Base-by-base conservation (phyloP, 306 rosid genomes). In the Betula pendula region DNA sequence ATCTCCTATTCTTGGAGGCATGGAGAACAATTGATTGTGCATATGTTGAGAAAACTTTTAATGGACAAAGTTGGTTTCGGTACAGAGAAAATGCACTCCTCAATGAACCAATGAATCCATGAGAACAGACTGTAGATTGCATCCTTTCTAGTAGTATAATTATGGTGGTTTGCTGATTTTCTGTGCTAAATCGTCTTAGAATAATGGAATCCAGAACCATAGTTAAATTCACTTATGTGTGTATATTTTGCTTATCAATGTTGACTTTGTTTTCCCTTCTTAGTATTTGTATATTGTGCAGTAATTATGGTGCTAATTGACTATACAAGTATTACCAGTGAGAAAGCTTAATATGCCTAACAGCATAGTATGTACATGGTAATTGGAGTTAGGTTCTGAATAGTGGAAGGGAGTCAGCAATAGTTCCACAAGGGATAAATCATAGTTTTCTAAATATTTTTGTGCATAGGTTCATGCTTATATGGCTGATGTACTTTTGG, bases 51-150 rank as follows among this genome's bases (percentile, higher is more conserved):
- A 95, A 95, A 85, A 83, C 78, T 76, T 95, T 95, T 76, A 90
- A 95, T 69, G 98, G 98, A 44, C 98, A 95, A 68, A 95, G 90
- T 85, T 95, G 98, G 98, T 95, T 95, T 81, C 91, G 90, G 76
- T 95, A 90, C 82, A 90, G 98, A 88, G 98, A 95, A 85, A 82
- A 90, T 85, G 97, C 96, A 49, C 80, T 95, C 53, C 91, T 87
- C 74, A 88, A 74, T 79, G 97, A 95, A 75, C 95, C 91, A 3
- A 95, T 95, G 98, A 95, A 90, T 85, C 89, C 88, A 27, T 82
- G 97, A 78, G 88, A 85, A 85, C 91, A 95, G 74, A 95, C 98
- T 92, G 98, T 95, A 92, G n/a, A 33, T 82, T 84, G 75, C 74
- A 58, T 47, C 75, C 49, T 80, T 70, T 75, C 20, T 66, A 65